These are phyloP conservation scores for Leccinum subtestaceum DNA, from an alignment of 768 basidiomycete genomes.

Conservation along the genomic window DNA sequence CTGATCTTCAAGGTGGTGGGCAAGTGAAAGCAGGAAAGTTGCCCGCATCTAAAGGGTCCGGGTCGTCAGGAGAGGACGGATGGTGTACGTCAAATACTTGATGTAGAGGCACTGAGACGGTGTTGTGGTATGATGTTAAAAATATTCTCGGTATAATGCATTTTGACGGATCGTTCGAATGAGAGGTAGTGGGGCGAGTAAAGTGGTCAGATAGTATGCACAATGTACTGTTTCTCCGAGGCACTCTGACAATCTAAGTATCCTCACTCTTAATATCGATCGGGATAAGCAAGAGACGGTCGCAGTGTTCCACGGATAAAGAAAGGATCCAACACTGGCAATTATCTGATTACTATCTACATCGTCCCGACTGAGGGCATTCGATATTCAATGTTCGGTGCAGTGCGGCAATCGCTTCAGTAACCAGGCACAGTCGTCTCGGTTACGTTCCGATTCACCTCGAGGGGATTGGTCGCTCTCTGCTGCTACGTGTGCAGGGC, in stretches of 20 bases:
- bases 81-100: slow-evolving; percentile 14
- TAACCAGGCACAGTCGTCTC: background rate
- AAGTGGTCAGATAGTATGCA: background rate
- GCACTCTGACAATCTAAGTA: background rate
- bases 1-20: slow-evolving; percentile 3
- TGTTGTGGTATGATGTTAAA: background rate
- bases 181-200: background rate
- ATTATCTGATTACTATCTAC: no score
- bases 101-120: background rate
- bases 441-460: background rate
- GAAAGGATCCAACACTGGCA: no score
- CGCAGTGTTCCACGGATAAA: no score
- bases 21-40: slow-evolving; percentile 12
- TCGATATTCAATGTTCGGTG: no score
- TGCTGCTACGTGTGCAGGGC: background rate
- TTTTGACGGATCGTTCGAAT: background rate
- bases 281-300: no score
- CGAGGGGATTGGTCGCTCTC: background rate
- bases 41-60: slow-evolving; percentile 10
- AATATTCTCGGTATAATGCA: background rate
- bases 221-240: background rate
- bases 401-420: background rate
- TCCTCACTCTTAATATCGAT: no score
- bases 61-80: slow-evolving; percentile 13
- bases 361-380: no score